Evolutionary conservation across 1,139 yeast genomes (phyloP).

Genomic region (Geotrichum cucujoidarum): DNA sequence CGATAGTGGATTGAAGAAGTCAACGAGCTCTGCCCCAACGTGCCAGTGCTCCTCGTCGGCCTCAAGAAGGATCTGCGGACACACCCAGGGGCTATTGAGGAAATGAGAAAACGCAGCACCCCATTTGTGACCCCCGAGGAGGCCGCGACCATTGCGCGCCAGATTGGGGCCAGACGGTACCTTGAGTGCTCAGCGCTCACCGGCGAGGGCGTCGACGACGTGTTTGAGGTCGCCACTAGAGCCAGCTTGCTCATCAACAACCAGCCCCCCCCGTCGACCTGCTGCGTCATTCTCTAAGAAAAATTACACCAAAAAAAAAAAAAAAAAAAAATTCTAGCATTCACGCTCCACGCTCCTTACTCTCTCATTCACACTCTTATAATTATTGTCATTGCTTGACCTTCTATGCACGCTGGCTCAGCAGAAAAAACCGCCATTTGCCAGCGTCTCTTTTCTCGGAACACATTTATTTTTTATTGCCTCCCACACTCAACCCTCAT

Average conservation of each 20-base stretch:
- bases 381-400: no score
- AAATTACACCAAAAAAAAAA: no score
- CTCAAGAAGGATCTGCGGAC: constrained; percentile 85
- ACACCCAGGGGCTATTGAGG: constrained; percentile 71
- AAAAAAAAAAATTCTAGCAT: no score
- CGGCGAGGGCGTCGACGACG: constrained; percentile 87
- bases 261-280: constrained; percentile 10
- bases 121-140: constrained; percentile 71
- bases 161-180: constrained; percentile 81
- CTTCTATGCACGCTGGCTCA: no score
- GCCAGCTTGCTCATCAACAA: constrained; percentile 47
- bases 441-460: no score
- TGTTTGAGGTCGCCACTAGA: constrained; percentile 83
- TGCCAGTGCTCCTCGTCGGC: constrained; percentile 79
- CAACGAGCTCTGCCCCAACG: constrained; percentile 72
- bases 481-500: no score
- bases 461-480: no score
- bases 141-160: constrained; percentile 79
- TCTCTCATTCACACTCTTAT: no score
- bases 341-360: no score
- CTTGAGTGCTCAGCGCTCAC: constrained; percentile 93
- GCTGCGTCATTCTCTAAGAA: constrained; percentile 9
- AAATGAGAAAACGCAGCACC: constrained; percentile 66
- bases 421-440: no score
- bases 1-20: constrained; percentile 67